Evolutionary conservation across 805 yeast species (phyloP).

Genomic region (Tanozyma kutaoensis): DNA sequence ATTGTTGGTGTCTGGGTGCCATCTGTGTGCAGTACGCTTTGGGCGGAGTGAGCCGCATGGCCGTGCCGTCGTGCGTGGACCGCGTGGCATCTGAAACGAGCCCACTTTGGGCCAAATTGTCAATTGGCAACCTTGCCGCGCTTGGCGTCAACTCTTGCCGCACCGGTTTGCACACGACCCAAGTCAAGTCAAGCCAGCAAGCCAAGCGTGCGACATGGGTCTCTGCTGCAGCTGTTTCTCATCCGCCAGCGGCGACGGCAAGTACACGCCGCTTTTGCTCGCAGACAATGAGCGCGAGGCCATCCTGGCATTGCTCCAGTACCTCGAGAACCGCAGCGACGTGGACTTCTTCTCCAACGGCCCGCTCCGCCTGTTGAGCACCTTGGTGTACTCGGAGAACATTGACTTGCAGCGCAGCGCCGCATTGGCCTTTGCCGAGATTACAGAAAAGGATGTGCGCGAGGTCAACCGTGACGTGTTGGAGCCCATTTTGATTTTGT

Average conservation of each 20-base stretch:
- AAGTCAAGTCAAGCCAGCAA: too few species aligned
- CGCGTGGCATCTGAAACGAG: too few species aligned
- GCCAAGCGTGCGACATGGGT: constrained; percentile 22
- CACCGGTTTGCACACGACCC: too few species aligned
- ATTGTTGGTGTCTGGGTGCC: too few species aligned
- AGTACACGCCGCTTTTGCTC: constrained; percentile 59
- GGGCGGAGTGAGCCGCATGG: too few species aligned
- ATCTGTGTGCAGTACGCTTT: too few species aligned
- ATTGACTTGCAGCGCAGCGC: constrained; percentile 93
- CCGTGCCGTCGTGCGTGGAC: too few species aligned
- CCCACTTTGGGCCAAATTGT: too few species aligned
- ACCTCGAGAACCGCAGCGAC: constrained; percentile 73
- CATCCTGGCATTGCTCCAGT: constrained; percentile 77
- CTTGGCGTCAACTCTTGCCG: too few species aligned
- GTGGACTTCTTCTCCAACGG: constrained; percentile 85
- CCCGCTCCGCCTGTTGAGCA: constrained; percentile 78
- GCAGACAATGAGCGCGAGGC: constrained; percentile 98
- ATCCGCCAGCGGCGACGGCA: constrained; percentile 36
- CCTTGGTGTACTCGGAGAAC: constrained; percentile 89
- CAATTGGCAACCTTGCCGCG: too few species aligned
- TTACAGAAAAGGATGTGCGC: constrained; percentile 90
- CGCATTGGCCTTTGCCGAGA: constrained; percentile 96
- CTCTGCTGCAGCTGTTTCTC: constrained; percentile 28
- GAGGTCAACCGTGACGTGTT: constrained; percentile 84
- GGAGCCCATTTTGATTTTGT: constrained; percentile 81